phyloP scores from a whole-genome alignment of 805 yeast genomes.

The Jamesozyma rosinii region DNA sequence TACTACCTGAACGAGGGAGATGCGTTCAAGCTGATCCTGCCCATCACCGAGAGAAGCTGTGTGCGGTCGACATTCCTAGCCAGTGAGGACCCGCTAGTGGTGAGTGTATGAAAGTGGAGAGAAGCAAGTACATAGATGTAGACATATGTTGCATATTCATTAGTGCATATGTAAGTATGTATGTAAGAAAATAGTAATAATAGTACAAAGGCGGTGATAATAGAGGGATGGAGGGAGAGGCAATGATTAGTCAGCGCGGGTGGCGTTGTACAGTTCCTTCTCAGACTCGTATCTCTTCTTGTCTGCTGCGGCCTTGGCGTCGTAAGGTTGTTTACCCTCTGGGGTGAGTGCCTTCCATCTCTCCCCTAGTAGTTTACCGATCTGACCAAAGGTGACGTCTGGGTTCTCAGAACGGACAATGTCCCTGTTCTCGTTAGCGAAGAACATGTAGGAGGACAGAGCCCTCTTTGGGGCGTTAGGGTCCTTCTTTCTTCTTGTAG shows the following conservation, averaged over 20 bases:
- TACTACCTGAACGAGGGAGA: slow-evolving; percentile 90
- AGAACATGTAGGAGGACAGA: slow-evolving; percentile 94
- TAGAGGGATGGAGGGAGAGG: slow-evolving; percentile 39
- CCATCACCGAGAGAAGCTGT: slow-evolving; percentile 54
- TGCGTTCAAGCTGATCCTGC: slow-evolving; percentile 79
- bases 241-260: slow-evolving; percentile 1
- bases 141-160: too few relatives aligned
- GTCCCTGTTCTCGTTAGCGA: slow-evolving; percentile 94
- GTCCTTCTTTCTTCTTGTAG: slow-evolving; percentile 51
- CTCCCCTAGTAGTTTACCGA: slow-evolving; percentile 90
- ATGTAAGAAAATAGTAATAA: neutral
- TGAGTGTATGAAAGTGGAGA: too few relatives aligned
- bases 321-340: slow-evolving; percentile 82
- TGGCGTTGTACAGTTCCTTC: slow-evolving; percentile 68
- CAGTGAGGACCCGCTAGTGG: neutral
- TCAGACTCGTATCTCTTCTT: slow-evolving; percentile 94
- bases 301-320: slow-evolving; percentile 85
- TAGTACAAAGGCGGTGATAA: neutral
- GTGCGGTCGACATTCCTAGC: slow-evolving; percentile 45
- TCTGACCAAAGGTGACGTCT: slow-evolving; percentile 87
- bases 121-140: too few relatives aligned
- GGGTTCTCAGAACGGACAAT: slow-evolving; percentile 91
- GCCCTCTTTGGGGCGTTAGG: slow-evolving; percentile 35
- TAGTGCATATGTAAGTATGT: neutral
- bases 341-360: slow-evolving; percentile 84